Conservation (phyloP, 441 rosid species). For the Omphalea diandra region DNA sequence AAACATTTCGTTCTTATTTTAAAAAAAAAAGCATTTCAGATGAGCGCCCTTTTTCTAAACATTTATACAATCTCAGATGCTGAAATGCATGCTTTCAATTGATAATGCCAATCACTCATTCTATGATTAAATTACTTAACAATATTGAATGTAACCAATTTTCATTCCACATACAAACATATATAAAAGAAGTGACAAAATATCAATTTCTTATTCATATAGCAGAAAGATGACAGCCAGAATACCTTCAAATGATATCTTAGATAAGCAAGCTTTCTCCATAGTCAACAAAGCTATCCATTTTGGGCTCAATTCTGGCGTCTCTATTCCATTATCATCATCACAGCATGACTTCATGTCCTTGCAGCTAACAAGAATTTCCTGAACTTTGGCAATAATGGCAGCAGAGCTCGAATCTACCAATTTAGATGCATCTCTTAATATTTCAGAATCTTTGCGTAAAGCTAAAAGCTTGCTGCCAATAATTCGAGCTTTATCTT, state of each 20-base stretch:
- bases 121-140: neutral
- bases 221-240: neutral
- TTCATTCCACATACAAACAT: neutral
- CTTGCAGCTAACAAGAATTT: conserved; percentile 78
- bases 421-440: conserved; percentile 44
- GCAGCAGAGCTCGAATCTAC: conserved; percentile 57
- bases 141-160: neutral
- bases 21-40: no score
- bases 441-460: conserved; percentile 50
- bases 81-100: neutral
- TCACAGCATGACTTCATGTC: conserved; percentile 50
- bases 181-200: neutral
- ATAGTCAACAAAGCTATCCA: conserved; percentile 88
- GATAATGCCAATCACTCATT: neutral
- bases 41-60: no score
- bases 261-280: conserved; percentile 96
- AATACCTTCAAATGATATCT: conserved; percentile 93
- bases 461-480: conserved; percentile 84
- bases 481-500: conserved; percentile 59
- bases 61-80: no score
- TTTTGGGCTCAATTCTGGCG: conserved; percentile 81
- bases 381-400: conserved; percentile 70
- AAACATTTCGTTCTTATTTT: no score
- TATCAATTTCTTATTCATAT: neutral
- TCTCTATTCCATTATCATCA: conserved; percentile 41